Conservation (phyloP, 1,139 yeast genomes). For the Geotrichum bryndzae region DNA sequence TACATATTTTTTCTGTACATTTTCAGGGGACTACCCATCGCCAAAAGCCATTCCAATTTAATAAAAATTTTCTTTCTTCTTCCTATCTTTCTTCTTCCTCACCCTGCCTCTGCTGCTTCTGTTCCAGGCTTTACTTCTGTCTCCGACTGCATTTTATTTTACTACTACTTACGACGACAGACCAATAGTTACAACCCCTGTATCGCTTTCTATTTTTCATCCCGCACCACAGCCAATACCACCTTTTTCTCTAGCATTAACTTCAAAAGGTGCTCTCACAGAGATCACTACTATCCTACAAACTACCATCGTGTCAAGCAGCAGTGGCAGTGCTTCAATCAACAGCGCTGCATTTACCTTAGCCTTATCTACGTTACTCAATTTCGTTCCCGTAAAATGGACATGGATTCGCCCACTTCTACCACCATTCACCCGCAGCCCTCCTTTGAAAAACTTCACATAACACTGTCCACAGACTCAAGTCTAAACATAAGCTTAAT, state of each 20-base stretch:
- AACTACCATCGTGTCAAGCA: background rate
- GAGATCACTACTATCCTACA: background rate
- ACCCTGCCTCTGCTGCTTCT: background rate
- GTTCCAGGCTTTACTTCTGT: background rate
- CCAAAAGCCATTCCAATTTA: background rate
- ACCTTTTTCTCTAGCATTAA: background rate
- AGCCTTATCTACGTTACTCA: background rate
- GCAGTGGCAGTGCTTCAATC: background rate
- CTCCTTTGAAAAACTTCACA: background rate
- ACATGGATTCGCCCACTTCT: background rate
- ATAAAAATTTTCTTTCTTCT: background rate
- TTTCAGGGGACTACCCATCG: background rate
- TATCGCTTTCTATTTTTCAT: background rate
- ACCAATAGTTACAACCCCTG: background rate
- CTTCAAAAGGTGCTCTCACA: background rate
- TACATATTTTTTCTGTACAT: background rate
- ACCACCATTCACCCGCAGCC: conserved; percentile 13
- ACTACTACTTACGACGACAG: background rate
- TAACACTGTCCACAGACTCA: background rate
- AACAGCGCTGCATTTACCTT: background rate
- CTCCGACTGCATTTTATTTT: background rate
- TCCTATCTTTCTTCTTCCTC: background rate
- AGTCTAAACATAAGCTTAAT: conserved; percentile 1
- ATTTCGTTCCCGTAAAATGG: background rate
- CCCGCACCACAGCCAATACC: background rate